Evolutionary conservation across 345 rosid genomes (phyloP).

Genomic region (Moringa oleifera): DNA sequence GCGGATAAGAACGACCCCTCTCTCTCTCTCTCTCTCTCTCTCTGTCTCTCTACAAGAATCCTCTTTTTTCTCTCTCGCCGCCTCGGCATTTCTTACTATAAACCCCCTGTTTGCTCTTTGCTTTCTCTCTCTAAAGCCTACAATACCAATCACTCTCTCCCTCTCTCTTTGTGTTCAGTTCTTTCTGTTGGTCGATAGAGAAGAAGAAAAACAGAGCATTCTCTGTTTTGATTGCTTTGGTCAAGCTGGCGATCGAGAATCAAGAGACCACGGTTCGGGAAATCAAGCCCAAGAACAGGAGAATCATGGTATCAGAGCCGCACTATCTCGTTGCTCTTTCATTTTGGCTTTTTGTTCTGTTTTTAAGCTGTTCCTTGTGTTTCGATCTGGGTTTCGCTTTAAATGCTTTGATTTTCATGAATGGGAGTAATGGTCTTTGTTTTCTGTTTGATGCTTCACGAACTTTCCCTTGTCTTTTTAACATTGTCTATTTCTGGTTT

Average conservation of each 20-base stretch:
- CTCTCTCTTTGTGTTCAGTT: conserved; percentile 1
- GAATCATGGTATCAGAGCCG: conserved; percentile 59
- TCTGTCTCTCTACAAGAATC: conserved; percentile 4
- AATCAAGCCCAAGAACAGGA: conserved; percentile 70
- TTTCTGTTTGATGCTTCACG: conserved; percentile 6
- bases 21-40: conserved; percentile 18
- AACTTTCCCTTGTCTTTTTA: conserved; percentile 2
- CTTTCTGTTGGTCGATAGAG: neutral
- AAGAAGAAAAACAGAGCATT: conserved; percentile 1
- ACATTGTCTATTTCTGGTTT: neutral
- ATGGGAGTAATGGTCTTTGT: conserved; percentile 20
- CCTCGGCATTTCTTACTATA: conserved; percentile 17
- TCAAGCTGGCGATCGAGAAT: conserved; percentile 80
- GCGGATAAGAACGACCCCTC: conserved; percentile 60
- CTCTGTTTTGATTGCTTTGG: conserved; percentile 3
- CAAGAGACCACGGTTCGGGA: conserved; percentile 70
- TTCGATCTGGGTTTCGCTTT: conserved; percentile 15
- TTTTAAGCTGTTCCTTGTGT: neutral
- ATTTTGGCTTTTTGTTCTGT: neutral
- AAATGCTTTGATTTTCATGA: conserved; percentile 13
- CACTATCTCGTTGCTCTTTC: neutral
- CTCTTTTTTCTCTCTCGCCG: conserved; percentile 19
- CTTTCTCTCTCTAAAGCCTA: conserved; percentile 22
- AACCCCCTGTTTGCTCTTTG: conserved; percentile 14
- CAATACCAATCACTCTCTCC: neutral